These are phyloP conservation scores for Phytopythium montanum DNA, from an alignment of 352 stramenopile genomes.

Conservation along the genomic window DNA sequence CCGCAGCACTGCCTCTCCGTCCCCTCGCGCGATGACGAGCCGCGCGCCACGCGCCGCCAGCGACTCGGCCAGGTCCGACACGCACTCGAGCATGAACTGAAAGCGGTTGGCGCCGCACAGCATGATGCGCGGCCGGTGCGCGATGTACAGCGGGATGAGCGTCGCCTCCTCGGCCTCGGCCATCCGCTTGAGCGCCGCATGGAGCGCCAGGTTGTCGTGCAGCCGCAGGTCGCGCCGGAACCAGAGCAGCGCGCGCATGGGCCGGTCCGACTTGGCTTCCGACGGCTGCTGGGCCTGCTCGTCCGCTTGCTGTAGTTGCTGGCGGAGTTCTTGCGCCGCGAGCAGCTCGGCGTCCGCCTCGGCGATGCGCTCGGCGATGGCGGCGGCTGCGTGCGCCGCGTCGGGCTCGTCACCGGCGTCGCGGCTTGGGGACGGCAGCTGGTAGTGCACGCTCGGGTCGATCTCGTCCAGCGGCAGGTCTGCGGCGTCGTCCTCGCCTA, in stretches of 20 bases:
- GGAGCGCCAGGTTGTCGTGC: constrained; percentile 94
- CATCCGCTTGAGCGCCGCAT: constrained; percentile 47
- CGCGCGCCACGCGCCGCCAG: constrained; percentile 59
- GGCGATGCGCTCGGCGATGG: constrained; percentile 5
- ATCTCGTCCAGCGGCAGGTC: constrained; percentile 34
- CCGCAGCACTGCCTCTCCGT: constrained; percentile 77
- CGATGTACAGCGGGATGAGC: constrained; percentile 88
- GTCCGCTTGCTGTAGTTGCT: background rate
- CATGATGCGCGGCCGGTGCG: constrained; percentile 87
- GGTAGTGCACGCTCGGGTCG: constrained; percentile 26
- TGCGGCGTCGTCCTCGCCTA: constrained; percentile 20
- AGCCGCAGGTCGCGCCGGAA: constrained; percentile 95
- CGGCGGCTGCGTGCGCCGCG: background rate
- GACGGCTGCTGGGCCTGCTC: constrained; percentile 3
- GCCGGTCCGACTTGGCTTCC: background rate
- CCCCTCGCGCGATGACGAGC: constrained; percentile 71
- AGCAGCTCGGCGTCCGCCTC: constrained; percentile 5
- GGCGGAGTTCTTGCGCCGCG: constrained; percentile 3
- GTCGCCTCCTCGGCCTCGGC: constrained; percentile 17
- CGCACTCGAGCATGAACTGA: constrained; percentile 93
- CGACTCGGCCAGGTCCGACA: constrained; percentile 76
- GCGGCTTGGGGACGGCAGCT: constrained; percentile 4
- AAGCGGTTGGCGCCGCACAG: constrained; percentile 76
- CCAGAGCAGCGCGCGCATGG: constrained; percentile 79
- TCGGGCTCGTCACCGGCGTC: background rate